phyloP scores from a whole-genome alignment of 495 filamentous ascomycete species.

The Penicillium tannophilum region DNA sequence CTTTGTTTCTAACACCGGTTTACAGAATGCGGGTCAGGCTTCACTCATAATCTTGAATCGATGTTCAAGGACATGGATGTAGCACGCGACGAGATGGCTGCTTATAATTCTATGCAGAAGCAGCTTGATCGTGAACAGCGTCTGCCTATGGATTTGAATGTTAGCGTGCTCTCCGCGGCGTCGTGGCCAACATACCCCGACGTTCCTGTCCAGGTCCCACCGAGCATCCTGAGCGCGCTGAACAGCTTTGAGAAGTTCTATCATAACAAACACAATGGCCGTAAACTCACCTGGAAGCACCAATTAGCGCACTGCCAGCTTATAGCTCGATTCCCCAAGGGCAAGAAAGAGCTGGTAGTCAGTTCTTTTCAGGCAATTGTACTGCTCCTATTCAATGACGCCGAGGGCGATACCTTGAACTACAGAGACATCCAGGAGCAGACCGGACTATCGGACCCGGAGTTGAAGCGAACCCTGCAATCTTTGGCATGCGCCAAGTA shows the following conservation, averaged over 20 bases:
- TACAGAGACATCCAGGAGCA: slow-evolving; percentile 71
- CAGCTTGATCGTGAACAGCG: slow-evolving; percentile 47
- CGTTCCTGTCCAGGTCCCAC: slow-evolving; percentile 71
- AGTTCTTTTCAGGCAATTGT: slow-evolving; percentile 90
- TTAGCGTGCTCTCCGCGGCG: slow-evolving; percentile 81
- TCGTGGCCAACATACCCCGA: slow-evolving; percentile 94
- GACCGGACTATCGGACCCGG: slow-evolving; percentile 68
- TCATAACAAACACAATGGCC: slow-evolving; percentile 79
- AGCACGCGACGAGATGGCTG: slow-evolving; percentile 77
- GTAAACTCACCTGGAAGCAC: slow-evolving; percentile 90
- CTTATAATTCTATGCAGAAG: slow-evolving; percentile 63
- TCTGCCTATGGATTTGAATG: slow-evolving; percentile 72
- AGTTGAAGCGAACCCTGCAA: slow-evolving; percentile 88
- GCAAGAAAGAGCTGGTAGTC: slow-evolving; percentile 82
- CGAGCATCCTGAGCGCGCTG: slow-evolving; percentile 66
- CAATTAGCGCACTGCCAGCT: slow-evolving; percentile 84
- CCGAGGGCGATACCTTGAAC: slow-evolving; percentile 54
- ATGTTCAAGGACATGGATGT: slow-evolving; percentile 99
- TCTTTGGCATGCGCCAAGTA: slow-evolving; percentile 88
- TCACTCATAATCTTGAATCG: slow-evolving; percentile 94
- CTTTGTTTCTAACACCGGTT: slow-evolving; percentile 11
- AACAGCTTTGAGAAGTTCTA: slow-evolving; percentile 80
- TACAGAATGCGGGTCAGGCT: slow-evolving; percentile 83
- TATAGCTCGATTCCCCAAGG: slow-evolving; percentile 73
- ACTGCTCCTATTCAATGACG: slow-evolving; percentile 86